Percentiles rank a stretch among this genome's conserved stretches.
Evolutionary conservation across 2,329 filamentous ascomycete genomes (phyloP).

Genomic region (Helminthosporium solani): DNA sequence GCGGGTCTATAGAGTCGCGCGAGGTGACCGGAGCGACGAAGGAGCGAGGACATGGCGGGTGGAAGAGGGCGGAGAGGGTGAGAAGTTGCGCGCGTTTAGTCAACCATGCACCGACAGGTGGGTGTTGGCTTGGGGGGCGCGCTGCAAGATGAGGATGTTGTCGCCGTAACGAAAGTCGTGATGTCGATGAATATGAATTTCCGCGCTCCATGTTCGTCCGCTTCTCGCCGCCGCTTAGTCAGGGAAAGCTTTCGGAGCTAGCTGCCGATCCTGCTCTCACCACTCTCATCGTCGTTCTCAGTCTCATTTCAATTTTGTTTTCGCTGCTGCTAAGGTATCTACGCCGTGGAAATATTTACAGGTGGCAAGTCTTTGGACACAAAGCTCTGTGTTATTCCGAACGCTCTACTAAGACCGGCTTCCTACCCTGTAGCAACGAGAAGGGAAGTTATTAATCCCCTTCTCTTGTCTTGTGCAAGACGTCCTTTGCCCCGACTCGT

Average conservation of each 20-base stretch:
- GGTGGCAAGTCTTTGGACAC: no score
- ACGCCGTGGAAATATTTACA: no score
- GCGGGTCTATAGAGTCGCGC: slow-evolving; percentile 62
- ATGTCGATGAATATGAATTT: slow-evolving; percentile 9
- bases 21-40: slow-evolving; percentile 67
- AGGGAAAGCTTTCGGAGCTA: background rate
- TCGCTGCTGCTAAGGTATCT: no score
- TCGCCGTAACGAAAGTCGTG: slow-evolving; percentile 4
- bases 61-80: slow-evolving; percentile 12
- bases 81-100: slow-evolving; percentile 5
- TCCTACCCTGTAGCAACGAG: no score
- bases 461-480: no score
- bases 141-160: slow-evolving; percentile 12
- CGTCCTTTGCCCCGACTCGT: no score
- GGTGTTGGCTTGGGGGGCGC: slow-evolving; percentile 4
- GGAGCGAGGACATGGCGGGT: slow-evolving; percentile 64
- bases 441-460: no score
- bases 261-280: background rate
- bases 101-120: slow-evolving; percentile 20
- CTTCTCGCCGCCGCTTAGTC: slow-evolving; percentile 1
- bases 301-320: no score
- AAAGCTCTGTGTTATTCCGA: no score
- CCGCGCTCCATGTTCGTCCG: slow-evolving; percentile 4
- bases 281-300: no score
- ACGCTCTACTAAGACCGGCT: no score